phyloP scores from a whole-genome alignment of 2,329 filamentous ascomycete genomes.

The Aureobasidium vineae region DNA sequence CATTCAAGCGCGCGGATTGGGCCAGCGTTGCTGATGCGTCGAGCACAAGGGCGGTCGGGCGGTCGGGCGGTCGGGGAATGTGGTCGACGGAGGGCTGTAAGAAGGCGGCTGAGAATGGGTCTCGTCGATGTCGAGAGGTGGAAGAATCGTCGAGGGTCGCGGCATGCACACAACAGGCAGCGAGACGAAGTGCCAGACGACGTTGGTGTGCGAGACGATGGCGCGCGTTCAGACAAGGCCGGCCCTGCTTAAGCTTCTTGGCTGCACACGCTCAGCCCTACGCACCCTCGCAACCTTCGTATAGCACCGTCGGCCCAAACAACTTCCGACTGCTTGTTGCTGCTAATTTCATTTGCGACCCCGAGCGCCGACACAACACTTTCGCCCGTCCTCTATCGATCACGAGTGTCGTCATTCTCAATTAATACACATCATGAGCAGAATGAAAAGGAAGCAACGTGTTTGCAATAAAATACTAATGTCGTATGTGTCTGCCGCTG shows the following conservation, averaged over 20 bases:
- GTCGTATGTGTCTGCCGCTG: constrained; percentile 1
- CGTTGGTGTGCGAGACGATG: constrained; percentile 20
- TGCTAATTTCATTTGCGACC: not conserved
- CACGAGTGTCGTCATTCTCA: not conserved
- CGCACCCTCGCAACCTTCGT: not conserved
- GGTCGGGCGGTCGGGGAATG: not conserved
- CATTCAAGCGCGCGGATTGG: constrained; percentile 30
- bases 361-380: not conserved
- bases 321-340: not conserved
- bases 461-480: constrained; percentile 22
- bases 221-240: constrained; percentile 7
- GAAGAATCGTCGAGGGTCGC: constrained; percentile 1
- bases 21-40: constrained; percentile 33
- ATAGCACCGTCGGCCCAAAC: not conserved
- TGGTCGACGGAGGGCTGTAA: not conserved
- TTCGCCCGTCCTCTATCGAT: not conserved
- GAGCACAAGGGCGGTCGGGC: not conserved
- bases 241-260: constrained; percentile 10
- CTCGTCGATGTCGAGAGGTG: not conserved
- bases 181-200: constrained; percentile 9
- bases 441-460: not conserved
- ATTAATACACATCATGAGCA: not conserved
- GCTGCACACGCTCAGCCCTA: constrained; percentile 5
- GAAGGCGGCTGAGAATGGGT: not conserved
- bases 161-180: constrained; percentile 16